These are phyloP conservation scores for Aspergillus heteromorphus DNA, from an alignment of 495 filamentous ascomycete genomes.

Conservation along the genomic window DNA sequence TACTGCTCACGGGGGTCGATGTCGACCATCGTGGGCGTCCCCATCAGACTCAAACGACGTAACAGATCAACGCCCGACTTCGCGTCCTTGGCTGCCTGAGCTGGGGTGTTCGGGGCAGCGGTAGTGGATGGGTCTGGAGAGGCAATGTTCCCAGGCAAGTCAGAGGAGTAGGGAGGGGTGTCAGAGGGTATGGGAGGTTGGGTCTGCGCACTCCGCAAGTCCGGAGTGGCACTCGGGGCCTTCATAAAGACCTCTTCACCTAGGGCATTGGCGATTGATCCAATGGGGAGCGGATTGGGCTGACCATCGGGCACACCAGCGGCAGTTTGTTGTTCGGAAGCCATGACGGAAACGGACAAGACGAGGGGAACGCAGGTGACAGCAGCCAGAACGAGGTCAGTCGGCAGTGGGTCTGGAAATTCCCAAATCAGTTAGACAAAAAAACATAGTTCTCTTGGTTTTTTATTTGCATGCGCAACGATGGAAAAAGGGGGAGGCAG, in stretches of 20 bases:
- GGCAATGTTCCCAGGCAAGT: slow-evolving; percentile 24
- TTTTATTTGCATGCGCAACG: too few relatives aligned
- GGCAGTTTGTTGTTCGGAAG: slow-evolving; percentile 28
- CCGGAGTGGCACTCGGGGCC: slow-evolving; percentile 23
- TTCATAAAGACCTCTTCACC: slow-evolving; percentile 28
- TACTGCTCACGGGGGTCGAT: slow-evolving; percentile 56
- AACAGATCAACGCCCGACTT: slow-evolving; percentile 56
- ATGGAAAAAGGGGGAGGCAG: too few relatives aligned
- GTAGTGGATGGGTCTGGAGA: slow-evolving; percentile 12
- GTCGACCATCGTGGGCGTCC: slow-evolving; percentile 42
- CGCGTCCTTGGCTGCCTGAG: slow-evolving; percentile 46
- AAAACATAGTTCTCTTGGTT: background rate
- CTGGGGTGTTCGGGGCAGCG: slow-evolving; percentile 29
- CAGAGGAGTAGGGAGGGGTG: slow-evolving; percentile 28
- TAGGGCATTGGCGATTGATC: slow-evolving; percentile 29
- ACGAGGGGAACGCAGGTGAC: background rate
- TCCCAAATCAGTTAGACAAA: background rate
- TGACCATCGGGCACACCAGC: slow-evolving; percentile 27
- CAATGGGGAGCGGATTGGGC: slow-evolving; percentile 32
- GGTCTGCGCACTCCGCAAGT: slow-evolving; percentile 20
- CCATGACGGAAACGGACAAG: slow-evolving; percentile 21
- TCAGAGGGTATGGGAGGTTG: slow-evolving; percentile 13
- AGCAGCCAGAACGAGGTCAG: slow-evolving; percentile 6
- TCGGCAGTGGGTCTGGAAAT: slow-evolving; percentile 16
- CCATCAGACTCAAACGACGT: slow-evolving; percentile 54